These are phyloP conservation scores for Sclerotinia glacialis DNA, from an alignment of 2,329 filamentous ascomycete species.

Conservation along the genomic window DNA sequence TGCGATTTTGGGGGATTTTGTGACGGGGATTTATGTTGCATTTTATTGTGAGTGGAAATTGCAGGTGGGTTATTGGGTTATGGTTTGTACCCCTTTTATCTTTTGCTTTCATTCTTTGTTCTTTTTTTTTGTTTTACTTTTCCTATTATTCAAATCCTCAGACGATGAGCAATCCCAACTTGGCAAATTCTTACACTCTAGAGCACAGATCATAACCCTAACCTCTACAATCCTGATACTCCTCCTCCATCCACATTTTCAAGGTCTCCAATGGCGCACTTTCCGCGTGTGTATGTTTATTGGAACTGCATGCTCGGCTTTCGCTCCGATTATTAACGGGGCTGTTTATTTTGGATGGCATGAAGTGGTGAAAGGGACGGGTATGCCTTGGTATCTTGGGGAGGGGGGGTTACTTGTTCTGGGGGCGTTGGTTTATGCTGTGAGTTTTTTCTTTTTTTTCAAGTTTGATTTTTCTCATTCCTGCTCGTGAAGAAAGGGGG, in stretches of 20 bases:
- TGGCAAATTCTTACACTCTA: not conserved
- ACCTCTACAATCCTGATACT: not conserved
- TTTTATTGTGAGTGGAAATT: constrained; percentile 21
- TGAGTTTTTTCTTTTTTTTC: constrained; percentile 1
- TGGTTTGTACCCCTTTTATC: constrained; percentile 3
- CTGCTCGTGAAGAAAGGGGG: not conserved
- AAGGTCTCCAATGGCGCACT: constrained; percentile 11
- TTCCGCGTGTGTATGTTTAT: constrained; percentile 16
- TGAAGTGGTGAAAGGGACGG: constrained; percentile 17
- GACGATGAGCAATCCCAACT: too few species aligned
- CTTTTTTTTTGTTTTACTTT: not conserved
- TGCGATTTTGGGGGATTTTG: constrained; percentile 19
- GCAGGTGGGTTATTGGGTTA: constrained; percentile 14
- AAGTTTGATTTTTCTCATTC: too few species aligned
- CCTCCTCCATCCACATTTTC: constrained; percentile 16
- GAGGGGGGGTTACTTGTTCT: constrained; percentile 26
- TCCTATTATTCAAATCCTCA: not conserved
- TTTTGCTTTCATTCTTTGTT: not conserved
- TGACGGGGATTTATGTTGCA: constrained; percentile 10
- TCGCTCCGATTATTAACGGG: constrained; percentile 18
- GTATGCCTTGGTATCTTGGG: constrained; percentile 27
- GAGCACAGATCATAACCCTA: not conserved
- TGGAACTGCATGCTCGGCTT: constrained; percentile 6
- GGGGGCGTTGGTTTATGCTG: constrained; percentile 21
- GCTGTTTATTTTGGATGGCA: constrained; percentile 19